Percentiles rank a stretch among this genome's conserved stretches.
Evolutionary conservation across 306 rosid species (phyloP).

Genomic region (Astragalus membranaceus): DNA sequence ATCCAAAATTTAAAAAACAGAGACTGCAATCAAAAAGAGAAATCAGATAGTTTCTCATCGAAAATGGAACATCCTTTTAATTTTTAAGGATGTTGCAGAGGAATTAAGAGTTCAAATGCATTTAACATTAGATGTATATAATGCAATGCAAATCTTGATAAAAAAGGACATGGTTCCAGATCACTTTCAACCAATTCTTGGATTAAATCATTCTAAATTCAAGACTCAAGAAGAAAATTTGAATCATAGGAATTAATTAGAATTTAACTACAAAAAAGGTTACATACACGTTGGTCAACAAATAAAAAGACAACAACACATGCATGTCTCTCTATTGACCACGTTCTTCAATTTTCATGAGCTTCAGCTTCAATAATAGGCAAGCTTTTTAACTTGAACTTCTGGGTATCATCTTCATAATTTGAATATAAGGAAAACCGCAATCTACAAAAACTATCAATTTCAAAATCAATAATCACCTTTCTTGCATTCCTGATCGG

Average conservation of each 20-base stretch:
- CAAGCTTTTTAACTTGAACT: not conserved
- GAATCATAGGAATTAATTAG: not conserved
- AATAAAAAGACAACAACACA: not conserved
- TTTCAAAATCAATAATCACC: slow-evolving; percentile 37
- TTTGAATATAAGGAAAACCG: not conserved
- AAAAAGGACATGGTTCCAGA: slow-evolving; percentile 3
- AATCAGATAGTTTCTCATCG: not conserved
- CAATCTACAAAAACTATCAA: slow-evolving; percentile 2
- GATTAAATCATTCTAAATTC: not conserved
- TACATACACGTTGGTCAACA: not conserved
- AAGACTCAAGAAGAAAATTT: slow-evolving; percentile 15
- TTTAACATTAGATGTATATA: not conserved
- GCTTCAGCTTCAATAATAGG: slow-evolving; percentile 1
- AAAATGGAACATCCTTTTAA: not conserved
- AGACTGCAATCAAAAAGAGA: not conserved
- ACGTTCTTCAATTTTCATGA: slow-evolving; percentile 17
- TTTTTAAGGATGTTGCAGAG: not conserved
- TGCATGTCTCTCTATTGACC: slow-evolving; percentile 5
- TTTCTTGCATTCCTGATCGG: slow-evolving; percentile 84
- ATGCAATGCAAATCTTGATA: slow-evolving; percentile 1
- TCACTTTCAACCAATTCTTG: not conserved
- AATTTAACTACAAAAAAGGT: slow-evolving; percentile 6
- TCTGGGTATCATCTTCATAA: slow-evolving; percentile 17
- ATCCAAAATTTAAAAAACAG: not conserved
- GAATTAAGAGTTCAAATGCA: not conserved